Evolutionary conservation across 78 protist species (phyloP).

Genomic region (Mastigamoeba balamuthi): DNA sequence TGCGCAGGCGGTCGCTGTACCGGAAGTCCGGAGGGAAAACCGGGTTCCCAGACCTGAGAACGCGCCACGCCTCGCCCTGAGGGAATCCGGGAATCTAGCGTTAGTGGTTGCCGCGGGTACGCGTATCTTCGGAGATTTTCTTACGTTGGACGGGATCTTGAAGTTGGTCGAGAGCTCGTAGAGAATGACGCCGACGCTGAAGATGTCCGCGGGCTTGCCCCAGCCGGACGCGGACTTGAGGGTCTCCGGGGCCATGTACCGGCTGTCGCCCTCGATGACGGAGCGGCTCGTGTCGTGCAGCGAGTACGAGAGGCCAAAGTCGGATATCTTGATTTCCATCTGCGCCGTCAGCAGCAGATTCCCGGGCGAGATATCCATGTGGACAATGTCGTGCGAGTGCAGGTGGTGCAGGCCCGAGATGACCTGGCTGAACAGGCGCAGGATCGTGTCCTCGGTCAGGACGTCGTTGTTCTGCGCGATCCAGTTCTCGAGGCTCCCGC

Average conservation of each 20-base stretch:
- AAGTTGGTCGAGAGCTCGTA: conserved; percentile 20
- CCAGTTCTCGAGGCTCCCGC: conserved; percentile 22
- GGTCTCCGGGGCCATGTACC: conserved; percentile 32
- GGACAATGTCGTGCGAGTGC: conserved; percentile 53
- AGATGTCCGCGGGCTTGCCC: conserved; percentile 26
- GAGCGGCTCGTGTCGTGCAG: conserved; percentile 1
- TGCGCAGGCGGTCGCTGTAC: conserved; percentile 1
- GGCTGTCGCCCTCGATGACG: conserved; percentile 36
- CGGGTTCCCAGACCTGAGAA: conserved; percentile 12
- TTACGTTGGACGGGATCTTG: conserved; percentile 12
- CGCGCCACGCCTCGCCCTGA: conserved; percentile 26
- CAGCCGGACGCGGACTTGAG: too few relatives aligned
- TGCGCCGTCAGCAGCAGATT: conserved; percentile 42
- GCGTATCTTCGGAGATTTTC: too few relatives aligned
- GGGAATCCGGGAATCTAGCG: too few relatives aligned
- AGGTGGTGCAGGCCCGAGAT: conserved; percentile 43
- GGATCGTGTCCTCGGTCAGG: conserved; percentile 3
- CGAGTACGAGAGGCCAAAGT: conserved; percentile 50
- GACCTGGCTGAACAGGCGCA: conserved; percentile 11
- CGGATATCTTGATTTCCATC: conserved; percentile 45
- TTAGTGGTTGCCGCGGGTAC: too few relatives aligned
- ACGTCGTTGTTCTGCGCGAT: too few relatives aligned
- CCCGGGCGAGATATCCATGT: conserved; percentile 72
- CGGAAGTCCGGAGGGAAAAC: conserved; percentile 4
- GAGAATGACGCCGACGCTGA: conserved; percentile 24